Percentiles rank a stretch among this genome's conserved stretches.
phyloP scores from a whole-genome alignment of 2,329 filamentous ascomycete genomes.

The Plenodomus lindquistii region DNA sequence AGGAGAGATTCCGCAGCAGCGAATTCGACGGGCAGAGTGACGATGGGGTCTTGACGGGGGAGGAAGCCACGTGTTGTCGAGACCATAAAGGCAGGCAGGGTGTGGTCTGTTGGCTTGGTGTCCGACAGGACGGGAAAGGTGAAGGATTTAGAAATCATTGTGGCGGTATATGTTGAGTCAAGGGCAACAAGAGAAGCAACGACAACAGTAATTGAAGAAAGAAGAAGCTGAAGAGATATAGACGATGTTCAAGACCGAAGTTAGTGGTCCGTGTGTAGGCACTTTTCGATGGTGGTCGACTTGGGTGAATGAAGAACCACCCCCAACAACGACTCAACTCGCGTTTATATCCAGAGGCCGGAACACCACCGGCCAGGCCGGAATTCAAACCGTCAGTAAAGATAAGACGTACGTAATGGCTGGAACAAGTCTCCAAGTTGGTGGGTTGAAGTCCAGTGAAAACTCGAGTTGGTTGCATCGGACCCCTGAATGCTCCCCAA shows the following conservation, averaged over 20 bases:
- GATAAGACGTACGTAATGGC: slow-evolving; percentile 45
- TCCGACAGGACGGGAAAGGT: slow-evolving; percentile 66
- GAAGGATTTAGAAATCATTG: slow-evolving; percentile 12
- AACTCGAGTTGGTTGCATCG: neutral
- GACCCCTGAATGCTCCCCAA: slow-evolving; percentile 1
- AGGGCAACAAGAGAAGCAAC: no score
- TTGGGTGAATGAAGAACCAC: slow-evolving; percentile 1
- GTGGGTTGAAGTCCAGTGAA: neutral
- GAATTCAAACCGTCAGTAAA: slow-evolving; percentile 37
- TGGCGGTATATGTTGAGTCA: neutral
- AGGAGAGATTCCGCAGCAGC: slow-evolving; percentile 72
- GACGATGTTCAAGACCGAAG: neutral
- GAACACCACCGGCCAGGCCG: slow-evolving; percentile 10
- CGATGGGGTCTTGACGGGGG: slow-evolving; percentile 58
- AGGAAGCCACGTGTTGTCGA: slow-evolving; percentile 76
- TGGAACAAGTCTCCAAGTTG: slow-evolving; percentile 24
- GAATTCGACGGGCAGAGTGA: slow-evolving; percentile 72
- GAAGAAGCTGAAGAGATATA: no score
- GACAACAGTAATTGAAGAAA: no score
- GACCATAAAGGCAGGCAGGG: slow-evolving; percentile 77
- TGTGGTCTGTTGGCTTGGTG: slow-evolving; percentile 63
- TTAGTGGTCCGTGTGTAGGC: neutral
- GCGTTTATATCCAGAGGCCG: slow-evolving; percentile 42
- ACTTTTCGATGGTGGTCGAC: neutral
- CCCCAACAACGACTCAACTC: slow-evolving; percentile 17